Conservation (phyloP, 106 monocot genomes). For the Platanthera zijinensis region DNA sequence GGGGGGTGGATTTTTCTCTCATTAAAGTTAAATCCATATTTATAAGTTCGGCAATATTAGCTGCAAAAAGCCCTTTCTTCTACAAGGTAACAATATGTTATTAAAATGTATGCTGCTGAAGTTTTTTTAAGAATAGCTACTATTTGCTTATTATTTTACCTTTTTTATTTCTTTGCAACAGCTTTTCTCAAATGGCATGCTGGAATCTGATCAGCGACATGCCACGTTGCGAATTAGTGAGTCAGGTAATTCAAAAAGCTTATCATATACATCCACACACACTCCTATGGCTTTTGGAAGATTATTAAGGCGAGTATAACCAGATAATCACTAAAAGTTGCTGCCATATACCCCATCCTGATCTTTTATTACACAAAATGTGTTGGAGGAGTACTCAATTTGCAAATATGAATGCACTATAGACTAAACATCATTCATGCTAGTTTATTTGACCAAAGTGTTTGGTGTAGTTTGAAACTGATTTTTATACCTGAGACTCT, state of each 20-base stretch:
- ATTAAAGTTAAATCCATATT: slow-evolving; percentile 33
- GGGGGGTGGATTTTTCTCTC: slow-evolving; percentile 48
- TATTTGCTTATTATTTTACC: not conserved
- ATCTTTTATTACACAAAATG: too few species aligned
- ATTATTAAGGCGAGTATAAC: too few species aligned
- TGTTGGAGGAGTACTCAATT: too few species aligned
- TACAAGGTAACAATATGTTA: slow-evolving; percentile 23
- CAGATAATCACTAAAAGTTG: too few species aligned
- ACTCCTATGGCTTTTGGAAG: too few species aligned
- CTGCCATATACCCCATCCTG: too few species aligned
- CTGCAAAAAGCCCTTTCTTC: slow-evolving; percentile 48
- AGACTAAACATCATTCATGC: too few species aligned
- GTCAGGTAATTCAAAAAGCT: slow-evolving; percentile 27
- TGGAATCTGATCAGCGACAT: slow-evolving; percentile 66
- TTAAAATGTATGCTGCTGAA: not conserved
- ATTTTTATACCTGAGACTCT: too few species aligned
- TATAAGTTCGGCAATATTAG: slow-evolving; percentile 45
- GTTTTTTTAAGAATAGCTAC: not conserved
- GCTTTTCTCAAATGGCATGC: slow-evolving; percentile 79
- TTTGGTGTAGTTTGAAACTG: too few species aligned
- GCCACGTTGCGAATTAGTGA: slow-evolving; percentile 55
- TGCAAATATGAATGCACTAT: too few species aligned
- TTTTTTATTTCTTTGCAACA: slow-evolving; percentile 9
- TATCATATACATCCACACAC: too few species aligned
- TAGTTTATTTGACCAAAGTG: too few species aligned